phyloP scores from a whole-genome alignment of 306 rosid genomes.

The Quercus agrifolia region DNA sequence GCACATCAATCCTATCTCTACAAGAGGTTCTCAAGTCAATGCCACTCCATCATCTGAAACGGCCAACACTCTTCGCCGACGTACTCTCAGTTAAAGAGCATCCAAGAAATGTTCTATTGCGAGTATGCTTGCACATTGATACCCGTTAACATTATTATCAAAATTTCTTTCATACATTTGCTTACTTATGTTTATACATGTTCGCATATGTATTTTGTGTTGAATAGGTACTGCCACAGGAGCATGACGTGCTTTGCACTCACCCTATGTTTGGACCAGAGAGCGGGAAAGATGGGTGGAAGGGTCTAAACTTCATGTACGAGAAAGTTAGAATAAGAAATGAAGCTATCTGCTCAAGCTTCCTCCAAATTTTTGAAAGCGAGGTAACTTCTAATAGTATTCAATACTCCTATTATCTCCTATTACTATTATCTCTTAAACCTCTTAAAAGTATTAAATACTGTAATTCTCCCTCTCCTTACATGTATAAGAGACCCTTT shows the following conservation, averaged over 20 bases:
- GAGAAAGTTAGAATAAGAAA: conserved; percentile 59
- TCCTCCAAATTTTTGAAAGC: conserved; percentile 47
- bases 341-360: conserved; percentile 45
- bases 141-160: not conserved
- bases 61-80: conserved; percentile 51
- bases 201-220: not conserved
- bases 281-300: conserved; percentile 63
- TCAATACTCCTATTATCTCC: too few relatives aligned
- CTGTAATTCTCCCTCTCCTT: too few relatives aligned
- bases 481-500: too few relatives aligned
- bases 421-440: too few relatives aligned
- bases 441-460: too few relatives aligned
- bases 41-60: conserved; percentile 42
- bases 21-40: conserved; percentile 43
- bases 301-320: conserved; percentile 44
- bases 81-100: conserved; percentile 73
- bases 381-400: conserved; percentile 29
- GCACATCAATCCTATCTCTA: conserved; percentile 60
- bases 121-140: conserved; percentile 9
- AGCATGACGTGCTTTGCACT: conserved; percentile 54
- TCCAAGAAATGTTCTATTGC: conserved; percentile 46
- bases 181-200: not conserved
- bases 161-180: not conserved
- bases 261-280: conserved; percentile 76
- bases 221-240: conserved; percentile 47